Percentiles rank a stretch among this genome's conserved stretches.
These are phyloP conservation scores for Podospora comata DNA, from an alignment of 495 filamentous ascomycete genomes.

Conservation along the genomic window DNA sequence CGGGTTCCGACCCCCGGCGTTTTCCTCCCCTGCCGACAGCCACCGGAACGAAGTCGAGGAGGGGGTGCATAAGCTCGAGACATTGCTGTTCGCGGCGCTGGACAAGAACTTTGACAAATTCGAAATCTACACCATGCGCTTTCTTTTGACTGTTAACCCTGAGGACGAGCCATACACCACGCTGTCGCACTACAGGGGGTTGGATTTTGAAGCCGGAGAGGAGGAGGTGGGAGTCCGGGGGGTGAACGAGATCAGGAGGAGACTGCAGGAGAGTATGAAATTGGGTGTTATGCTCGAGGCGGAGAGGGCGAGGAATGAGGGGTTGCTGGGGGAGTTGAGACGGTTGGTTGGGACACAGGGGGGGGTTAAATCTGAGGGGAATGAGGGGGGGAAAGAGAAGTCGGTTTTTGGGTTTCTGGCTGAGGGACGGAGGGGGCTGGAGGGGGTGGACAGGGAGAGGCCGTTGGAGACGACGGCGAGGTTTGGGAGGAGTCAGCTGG, in stretches of 20 bases:
- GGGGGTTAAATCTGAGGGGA: background rate
- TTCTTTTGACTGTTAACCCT: slow-evolving; percentile 71
- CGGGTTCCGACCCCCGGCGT: slow-evolving; percentile 60
- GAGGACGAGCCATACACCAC: slow-evolving; percentile 74
- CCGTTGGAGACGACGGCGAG: slow-evolving; percentile 70
- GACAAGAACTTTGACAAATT: slow-evolving; percentile 98
- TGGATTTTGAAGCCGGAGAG: slow-evolving; percentile 31
- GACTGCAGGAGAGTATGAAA: slow-evolving; percentile 74
- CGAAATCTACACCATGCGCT: slow-evolving; percentile 86
- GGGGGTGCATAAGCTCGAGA: slow-evolving; percentile 89
- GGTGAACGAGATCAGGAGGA: slow-evolving; percentile 67
- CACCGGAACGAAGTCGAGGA: slow-evolving; percentile 80
- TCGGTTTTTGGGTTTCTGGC: slow-evolving; percentile 52
- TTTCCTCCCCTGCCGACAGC: slow-evolving; percentile 39
- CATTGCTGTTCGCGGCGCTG: slow-evolving; percentile 86
- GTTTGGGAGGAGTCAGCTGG: slow-evolving; percentile 79
- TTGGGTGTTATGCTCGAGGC: slow-evolving; percentile 70
- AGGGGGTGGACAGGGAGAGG: slow-evolving; percentile 38
- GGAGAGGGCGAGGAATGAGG: slow-evolving; percentile 73
- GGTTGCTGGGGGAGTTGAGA: slow-evolving; percentile 63
- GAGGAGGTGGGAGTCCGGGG: slow-evolving; percentile 47
- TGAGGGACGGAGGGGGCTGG: slow-evolving; percentile 39
- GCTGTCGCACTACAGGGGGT: slow-evolving; percentile 76
- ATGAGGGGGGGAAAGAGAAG: slow-evolving; percentile 27
- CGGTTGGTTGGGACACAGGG: slow-evolving; percentile 43